These are phyloP conservation scores for Xylaria intraflava DNA, from an alignment of 495 filamentous ascomycete genomes.

Conservation along the genomic window DNA sequence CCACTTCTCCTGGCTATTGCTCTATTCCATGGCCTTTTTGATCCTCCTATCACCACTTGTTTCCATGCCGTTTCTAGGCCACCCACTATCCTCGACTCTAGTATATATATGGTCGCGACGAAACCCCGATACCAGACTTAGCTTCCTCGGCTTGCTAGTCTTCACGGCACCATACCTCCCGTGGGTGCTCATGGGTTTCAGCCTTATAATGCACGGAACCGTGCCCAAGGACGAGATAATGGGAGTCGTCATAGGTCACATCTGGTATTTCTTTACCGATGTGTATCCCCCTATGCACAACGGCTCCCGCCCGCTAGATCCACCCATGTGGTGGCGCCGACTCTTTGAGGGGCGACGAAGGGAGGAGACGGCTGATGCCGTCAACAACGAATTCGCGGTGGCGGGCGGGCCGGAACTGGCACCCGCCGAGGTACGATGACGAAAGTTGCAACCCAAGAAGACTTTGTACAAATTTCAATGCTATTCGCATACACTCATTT, in stretches of 20 bases:
- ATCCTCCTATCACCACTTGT: conserved; percentile 75
- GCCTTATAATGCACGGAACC: conserved; percentile 72
- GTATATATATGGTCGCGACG: conserved; percentile 98
- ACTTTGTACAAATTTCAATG: not conserved
- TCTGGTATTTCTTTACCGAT: conserved; percentile 98
- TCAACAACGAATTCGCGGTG: conserved; percentile 49
- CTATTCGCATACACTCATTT: conserved; percentile 18
- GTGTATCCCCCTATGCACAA: conserved; percentile 88
- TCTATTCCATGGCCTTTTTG: conserved; percentile 73
- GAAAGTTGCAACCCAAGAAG: not conserved
- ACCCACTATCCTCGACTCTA: conserved; percentile 78
- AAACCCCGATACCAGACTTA: conserved; percentile 85
- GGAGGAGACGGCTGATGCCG: conserved; percentile 40
- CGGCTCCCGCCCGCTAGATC: conserved; percentile 80
- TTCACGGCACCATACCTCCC: conserved; percentile 93
- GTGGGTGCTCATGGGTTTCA: conserved; percentile 93
- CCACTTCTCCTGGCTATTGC: conserved; percentile 87
- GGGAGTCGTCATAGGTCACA: conserved; percentile 86
- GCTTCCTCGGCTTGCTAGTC: conserved; percentile 81
- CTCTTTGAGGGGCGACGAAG: conserved; percentile 58
- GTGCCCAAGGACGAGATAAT: conserved; percentile 94
- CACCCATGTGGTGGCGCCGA: conserved; percentile 84
- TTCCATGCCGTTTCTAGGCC: conserved; percentile 85
- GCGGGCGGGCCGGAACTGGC: conserved; percentile 39
- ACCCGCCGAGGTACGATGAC: conserved; percentile 25